phyloP scores from a whole-genome alignment of 148 eudicot genomes.

The Rhododendron henanense region DNA sequence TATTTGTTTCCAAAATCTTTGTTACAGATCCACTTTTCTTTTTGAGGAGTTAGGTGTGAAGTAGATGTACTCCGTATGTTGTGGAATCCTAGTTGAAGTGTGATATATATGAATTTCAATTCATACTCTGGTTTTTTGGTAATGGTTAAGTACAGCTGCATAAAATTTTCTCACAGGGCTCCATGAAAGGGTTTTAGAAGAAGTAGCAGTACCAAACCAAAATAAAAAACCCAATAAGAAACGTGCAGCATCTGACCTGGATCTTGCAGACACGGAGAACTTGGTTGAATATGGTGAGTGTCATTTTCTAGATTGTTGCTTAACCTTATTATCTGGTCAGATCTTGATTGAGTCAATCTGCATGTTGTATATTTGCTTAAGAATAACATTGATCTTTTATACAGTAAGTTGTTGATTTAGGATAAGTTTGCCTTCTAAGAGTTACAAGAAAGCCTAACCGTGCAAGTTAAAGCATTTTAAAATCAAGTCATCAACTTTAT shows the following conservation, averaged over 20 bases:
- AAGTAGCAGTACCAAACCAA: conserved; percentile 18
- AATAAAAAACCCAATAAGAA: conserved; percentile 38
- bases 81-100: neutral
- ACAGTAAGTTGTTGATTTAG: neutral
- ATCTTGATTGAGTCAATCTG: neutral
- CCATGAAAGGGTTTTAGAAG: conserved; percentile 20
- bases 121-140: neutral
- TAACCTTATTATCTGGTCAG: neutral
- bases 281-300: conserved; percentile 14
- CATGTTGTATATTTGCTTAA: neutral
- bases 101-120: neutral
- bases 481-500: neutral
- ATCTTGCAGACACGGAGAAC: conserved; percentile 18
- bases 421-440: neutral
- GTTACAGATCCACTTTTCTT: neutral
- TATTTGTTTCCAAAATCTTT: neutral
- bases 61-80: neutral
- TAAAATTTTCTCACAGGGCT: conserved; percentile 18
- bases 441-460: neutral
- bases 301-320: neutral
- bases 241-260: conserved; percentile 38
- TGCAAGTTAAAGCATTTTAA: neutral
- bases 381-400: neutral
- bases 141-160: conserved; percentile 7
- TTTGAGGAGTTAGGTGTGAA: neutral